Evolutionary conservation across 2,329 filamentous ascomycete species (phyloP).

Genomic region (Aureobasidium sp.): DNA sequence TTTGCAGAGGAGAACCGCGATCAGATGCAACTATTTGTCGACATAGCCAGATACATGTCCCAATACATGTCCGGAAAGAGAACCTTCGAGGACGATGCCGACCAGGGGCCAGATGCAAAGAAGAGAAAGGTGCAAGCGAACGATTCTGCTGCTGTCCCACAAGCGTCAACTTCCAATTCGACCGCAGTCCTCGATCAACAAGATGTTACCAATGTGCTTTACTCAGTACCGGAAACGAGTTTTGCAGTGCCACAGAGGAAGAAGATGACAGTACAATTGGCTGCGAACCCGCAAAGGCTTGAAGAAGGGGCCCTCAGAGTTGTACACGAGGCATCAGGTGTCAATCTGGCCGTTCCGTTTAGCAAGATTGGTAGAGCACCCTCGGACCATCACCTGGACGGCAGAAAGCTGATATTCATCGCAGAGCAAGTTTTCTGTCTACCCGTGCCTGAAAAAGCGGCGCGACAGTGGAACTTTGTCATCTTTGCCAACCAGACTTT

Average conservation of each 20-base stretch:
- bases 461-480: conserved; percentile 57
- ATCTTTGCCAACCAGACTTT: conserved; percentile 49
- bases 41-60: conserved; percentile 41
- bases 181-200: conserved; percentile 18
- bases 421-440: conserved; percentile 53
- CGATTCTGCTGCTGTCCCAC: not conserved
- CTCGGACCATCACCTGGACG: not conserved
- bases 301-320: conserved; percentile 36
- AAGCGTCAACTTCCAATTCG: not conserved
- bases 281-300: conserved; percentile 26
- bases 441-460: conserved; percentile 57
- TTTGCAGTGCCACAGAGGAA: conserved; percentile 58
- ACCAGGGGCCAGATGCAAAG: not conserved
- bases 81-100: not conserved
- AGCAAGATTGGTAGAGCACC: conserved; percentile 38
- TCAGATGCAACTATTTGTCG: conserved; percentile 37
- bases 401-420: not conserved
- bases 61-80: conserved; percentile 22
- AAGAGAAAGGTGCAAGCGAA: conserved; percentile 8
- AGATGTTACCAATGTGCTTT: conserved; percentile 22
- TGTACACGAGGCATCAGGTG: conserved; percentile 35
- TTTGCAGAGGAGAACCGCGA: conserved; percentile 18
- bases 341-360: conserved; percentile 49
- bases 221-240: conserved; percentile 44
- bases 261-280: conserved; percentile 55